Conservation (phyloP, 768 basidiomycete species). For the Crassisporium funariophilum region DNA sequence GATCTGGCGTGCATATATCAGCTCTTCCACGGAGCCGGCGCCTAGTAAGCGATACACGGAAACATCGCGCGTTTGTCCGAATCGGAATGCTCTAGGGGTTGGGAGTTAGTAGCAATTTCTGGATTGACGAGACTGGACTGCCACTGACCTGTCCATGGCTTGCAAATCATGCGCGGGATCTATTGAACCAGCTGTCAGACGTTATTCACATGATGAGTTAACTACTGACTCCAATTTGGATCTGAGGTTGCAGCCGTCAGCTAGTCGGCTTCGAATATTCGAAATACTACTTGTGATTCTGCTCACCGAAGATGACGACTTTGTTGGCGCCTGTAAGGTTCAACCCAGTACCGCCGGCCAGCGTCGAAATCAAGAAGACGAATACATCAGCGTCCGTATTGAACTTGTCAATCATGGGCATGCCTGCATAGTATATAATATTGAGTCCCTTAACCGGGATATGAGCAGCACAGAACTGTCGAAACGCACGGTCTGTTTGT, state of each 20-base stretch:
- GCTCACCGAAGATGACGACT: constrained; percentile 85
- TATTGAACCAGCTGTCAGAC: constrained; percentile 27
- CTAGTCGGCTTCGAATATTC: too few relatives aligned
- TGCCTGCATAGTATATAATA: constrained; percentile 49
- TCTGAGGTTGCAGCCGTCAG: constrained; percentile 51
- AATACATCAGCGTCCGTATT: constrained; percentile 73
- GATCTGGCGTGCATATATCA: constrained; percentile 87
- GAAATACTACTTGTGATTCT: too few relatives aligned
- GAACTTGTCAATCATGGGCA: constrained; percentile 86
- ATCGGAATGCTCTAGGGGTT: constrained; percentile 64
- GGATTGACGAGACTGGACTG: not conserved
- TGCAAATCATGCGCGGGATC: constrained; percentile 96
- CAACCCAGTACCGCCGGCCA: constrained; percentile 89
- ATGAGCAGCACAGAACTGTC: not conserved
- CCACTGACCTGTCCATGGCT: constrained; percentile 71
- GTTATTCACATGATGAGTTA: constrained; percentile 2
- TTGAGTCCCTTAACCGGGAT: not conserved
- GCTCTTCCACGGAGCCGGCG: constrained; percentile 85
- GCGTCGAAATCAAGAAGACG: constrained; percentile 86
- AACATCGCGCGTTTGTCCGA: constrained; percentile 87
- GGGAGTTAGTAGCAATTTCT: not conserved
- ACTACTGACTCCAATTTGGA: constrained; percentile 88
- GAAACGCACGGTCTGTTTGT: constrained; percentile 61
- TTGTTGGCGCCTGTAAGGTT: constrained; percentile 92
- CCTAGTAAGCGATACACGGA: constrained; percentile 82